These are phyloP conservation scores for Periglandula ipomoeae DNA, from an alignment of 2,329 filamentous ascomycete genomes.

Conservation along the genomic window DNA sequence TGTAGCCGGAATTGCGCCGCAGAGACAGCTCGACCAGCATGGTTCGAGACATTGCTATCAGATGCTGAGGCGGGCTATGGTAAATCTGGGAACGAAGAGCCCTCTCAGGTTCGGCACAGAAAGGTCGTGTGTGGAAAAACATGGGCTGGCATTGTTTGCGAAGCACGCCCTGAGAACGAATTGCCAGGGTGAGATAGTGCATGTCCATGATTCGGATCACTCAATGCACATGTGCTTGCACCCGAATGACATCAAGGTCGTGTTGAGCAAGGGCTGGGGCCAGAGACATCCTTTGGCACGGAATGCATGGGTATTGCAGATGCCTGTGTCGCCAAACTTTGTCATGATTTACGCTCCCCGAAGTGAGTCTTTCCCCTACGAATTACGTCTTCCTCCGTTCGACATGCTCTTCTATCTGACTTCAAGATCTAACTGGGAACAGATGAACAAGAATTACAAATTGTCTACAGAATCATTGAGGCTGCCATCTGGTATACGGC, in stretches of 20 bases:
- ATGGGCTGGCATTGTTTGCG: slow-evolving; percentile 68
- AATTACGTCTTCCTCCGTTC: too few relatives aligned
- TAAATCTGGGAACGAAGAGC: slow-evolving; percentile 36
- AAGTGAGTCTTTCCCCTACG: slow-evolving; percentile 26
- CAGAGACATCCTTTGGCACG: slow-evolving; percentile 60
- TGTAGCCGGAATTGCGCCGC: slow-evolving; percentile 70
- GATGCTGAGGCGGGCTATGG: slow-evolving; percentile 44
- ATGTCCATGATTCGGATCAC: slow-evolving; percentile 68
- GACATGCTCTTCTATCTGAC: too few relatives aligned
- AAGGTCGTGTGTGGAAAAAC: slow-evolving; percentile 73
- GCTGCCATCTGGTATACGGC: slow-evolving; percentile 63
- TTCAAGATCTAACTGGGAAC: background rate
- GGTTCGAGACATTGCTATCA: slow-evolving; percentile 44
- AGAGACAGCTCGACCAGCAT: slow-evolving; percentile 66
- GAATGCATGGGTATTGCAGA: slow-evolving; percentile 50
- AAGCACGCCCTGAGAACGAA: slow-evolving; percentile 56
- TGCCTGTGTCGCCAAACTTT: slow-evolving; percentile 66
- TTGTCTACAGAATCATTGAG: slow-evolving; percentile 60
- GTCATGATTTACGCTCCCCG: slow-evolving; percentile 76
- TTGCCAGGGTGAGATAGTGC: slow-evolving; percentile 73
- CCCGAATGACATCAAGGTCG: slow-evolving; percentile 62
- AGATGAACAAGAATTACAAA: slow-evolving; percentile 55
- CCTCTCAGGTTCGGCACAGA: slow-evolving; percentile 47
- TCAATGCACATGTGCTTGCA: slow-evolving; percentile 75
- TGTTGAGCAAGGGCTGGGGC: slow-evolving; percentile 71